A percentile compares a stretch with the other conserved stretches of the same genome.
phyloP scores from a whole-genome alignment of 441 rosid species.

The Omphalea diandra region DNA sequence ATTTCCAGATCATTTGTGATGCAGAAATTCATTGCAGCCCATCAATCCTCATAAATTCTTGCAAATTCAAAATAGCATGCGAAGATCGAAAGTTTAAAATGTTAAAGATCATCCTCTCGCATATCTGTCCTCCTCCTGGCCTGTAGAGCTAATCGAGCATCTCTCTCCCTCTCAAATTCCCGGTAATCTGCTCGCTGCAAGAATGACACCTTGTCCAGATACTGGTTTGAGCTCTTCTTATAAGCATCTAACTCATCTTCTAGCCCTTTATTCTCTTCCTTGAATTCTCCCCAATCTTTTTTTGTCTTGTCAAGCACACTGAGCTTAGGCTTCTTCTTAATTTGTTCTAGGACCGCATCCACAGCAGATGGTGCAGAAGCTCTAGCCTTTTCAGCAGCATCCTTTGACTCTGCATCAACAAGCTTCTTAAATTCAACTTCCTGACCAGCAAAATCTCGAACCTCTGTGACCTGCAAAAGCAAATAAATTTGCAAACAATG shows the following conservation, averaged over 20 bases:
- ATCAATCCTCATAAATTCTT: background rate
- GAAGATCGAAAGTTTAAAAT: background rate
- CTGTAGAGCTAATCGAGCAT: slow-evolving; percentile 79
- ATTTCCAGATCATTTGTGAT: background rate
- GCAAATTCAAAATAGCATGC: background rate
- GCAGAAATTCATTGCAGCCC: too few species aligned
- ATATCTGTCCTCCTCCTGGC: slow-evolving; percentile 66
- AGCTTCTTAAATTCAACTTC: slow-evolving; percentile 69
- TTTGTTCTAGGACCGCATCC: slow-evolving; percentile 82
- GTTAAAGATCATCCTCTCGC: slow-evolving; percentile 54
- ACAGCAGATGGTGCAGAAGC: slow-evolving; percentile 62
- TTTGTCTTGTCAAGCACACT: slow-evolving; percentile 90
- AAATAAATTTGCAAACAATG: background rate
- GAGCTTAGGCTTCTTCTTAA: slow-evolving; percentile 84
- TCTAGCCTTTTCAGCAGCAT: slow-evolving; percentile 67
- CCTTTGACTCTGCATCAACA: slow-evolving; percentile 77
- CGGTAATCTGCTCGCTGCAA: slow-evolving; percentile 77
- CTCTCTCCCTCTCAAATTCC: slow-evolving; percentile 93
- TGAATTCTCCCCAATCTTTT: slow-evolving; percentile 93
- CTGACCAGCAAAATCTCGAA: slow-evolving; percentile 87
- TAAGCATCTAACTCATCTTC: slow-evolving; percentile 83
- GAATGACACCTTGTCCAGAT: slow-evolving; percentile 77
- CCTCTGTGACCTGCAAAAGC: slow-evolving; percentile 60
- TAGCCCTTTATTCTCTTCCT: slow-evolving; percentile 81
- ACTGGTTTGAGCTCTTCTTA: slow-evolving; percentile 88